phyloP scores from a whole-genome alignment of 148 eudicot species.

The Fagopyrum esculentum region DNA sequence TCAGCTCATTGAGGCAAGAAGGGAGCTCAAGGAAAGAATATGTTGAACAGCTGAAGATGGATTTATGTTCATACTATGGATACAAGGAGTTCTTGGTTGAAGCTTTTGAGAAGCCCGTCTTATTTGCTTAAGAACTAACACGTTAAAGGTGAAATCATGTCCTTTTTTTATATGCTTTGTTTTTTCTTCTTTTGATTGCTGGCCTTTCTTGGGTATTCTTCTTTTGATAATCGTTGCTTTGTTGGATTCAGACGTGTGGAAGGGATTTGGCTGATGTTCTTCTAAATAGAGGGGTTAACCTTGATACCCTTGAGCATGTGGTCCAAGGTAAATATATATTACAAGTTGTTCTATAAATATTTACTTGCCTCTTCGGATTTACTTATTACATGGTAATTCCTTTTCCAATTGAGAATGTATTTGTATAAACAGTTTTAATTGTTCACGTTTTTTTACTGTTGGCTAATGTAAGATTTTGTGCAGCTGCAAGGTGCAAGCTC shows the following conservation, averaged over 20 bases:
- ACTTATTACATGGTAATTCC: slow-evolving; percentile 58
- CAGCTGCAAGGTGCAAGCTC: slow-evolving; percentile 93
- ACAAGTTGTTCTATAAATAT: background rate
- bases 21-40: slow-evolving; percentile 64
- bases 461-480: slow-evolving; percentile 24
- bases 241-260: slow-evolving; percentile 57
- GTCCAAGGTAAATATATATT: slow-evolving; percentile 59
- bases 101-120: slow-evolving; percentile 94
- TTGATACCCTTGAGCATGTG: slow-evolving; percentile 84
- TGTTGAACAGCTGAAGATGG: slow-evolving; percentile 61
- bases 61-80: slow-evolving; percentile 76
- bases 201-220: background rate
- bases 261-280: slow-evolving; percentile 92
- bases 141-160: slow-evolving; percentile 58
- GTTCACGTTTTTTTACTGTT: background rate
- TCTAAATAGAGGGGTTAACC: slow-evolving; percentile 88
- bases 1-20: slow-evolving; percentile 58
- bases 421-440: background rate
- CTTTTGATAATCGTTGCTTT: background rate
- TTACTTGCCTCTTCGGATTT: background rate
- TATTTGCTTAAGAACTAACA: slow-evolving; percentile 71
- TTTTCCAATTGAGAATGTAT: background rate
- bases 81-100: slow-evolving; percentile 91
- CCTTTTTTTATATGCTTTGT: background rate
- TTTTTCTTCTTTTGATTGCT: background rate